Evolutionary conservation across 2,329 filamentous ascomycete genomes (phyloP), one percentile per base, ranked within the genome.

Genomic region (Botrytis deweyae): DNA sequence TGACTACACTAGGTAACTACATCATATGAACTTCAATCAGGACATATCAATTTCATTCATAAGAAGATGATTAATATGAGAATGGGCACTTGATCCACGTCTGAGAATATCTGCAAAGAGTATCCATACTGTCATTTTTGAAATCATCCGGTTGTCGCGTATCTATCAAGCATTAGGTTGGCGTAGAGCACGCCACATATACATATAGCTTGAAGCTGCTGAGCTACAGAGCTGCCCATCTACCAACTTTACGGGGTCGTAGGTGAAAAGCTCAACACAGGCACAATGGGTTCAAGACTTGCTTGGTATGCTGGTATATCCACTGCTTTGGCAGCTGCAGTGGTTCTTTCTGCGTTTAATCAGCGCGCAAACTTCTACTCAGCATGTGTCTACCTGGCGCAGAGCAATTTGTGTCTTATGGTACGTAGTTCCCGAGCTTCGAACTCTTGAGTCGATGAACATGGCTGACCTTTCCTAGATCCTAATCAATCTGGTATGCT

Each of bases 331-430:
- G 95, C 95, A 79, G 92, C 90, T 77, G 89, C 90, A 79, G 94
- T 97, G 74, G 88, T 98, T 75, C 84, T 97, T 74, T 96, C 95
- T 81, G 95, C 96, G 76, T 95, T 98, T 84, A 92, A 96, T 81
- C 93, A 98, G 84, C 90, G 96, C 77, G 92, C 96, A 76, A 99
- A 99, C 84, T 99, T 98, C 87, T 99, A 99, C 85, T 97, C 95
- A 72, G 95, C 96, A 78, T 96, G 94, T 84, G 96, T 99, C 67
- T 97, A 98, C 84, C 90, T 99, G 69, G 93, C 95, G 59, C 95
- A 98, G 84, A 98, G 94, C 83, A 98, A 96, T 85, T 91, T 97
- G 79, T 98, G 95, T 82, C 86, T 98, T 71, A 93, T 98, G 89
- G 93, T 96, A 83, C 78, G 88, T 46, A 49, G 12, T 9, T 36